Base-by-base conservation (phyloP, 2,329 filamentous ascomycete genomes). In the Parascedosporium putredinis region DNA sequence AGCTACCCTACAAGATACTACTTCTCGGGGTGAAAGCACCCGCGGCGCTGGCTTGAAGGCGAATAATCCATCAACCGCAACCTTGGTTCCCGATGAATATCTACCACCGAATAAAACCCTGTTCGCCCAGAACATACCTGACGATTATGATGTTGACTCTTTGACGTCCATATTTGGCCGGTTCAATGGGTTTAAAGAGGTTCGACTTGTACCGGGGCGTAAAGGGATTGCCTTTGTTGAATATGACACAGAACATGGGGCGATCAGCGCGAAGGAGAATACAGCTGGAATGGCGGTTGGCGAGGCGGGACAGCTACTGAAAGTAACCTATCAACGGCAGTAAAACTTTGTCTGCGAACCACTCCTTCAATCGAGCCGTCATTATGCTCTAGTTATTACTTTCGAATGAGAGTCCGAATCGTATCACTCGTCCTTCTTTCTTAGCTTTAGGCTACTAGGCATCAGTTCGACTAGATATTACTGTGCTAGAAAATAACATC, bases 71-170 rank as follows among this genome's bases (percentile, higher is more conserved):
- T 74, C 80, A 12, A 75, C 81, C 1, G 74, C 83, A 3, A 76
- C 85, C 9, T 84, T 89, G 50, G 83, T 97, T 16, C 89, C 90
- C n/a, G 93, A 97, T 76, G 93, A 98, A 69, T 97, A 95, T 66
- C 79, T 97, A 3, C 91, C 91, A 3, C 91, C 93, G 31, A 97
- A 97, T 78, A 96, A 95, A 72, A 95, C 89, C 57, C 78, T 98
- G 31, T 95, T 97, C 70, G 73, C 97, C 53, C 88, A 94, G 70
- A 91, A 97, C 59, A 69, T 98, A 31, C 90, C 93, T 7, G 87
- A 91, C 55, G 86, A 88, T 55, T 88, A 86, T 67, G 86, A 86
- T 64, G 81, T 87, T 60, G 89, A 95, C 55, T 79, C 76, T 22
- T 78, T 98, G 50, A 84, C 82, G 0, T 75, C 76, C 27, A 81